Conservation (phyloP, 192 early-diverging fungal species). For the Coemansia sp. region DNA sequence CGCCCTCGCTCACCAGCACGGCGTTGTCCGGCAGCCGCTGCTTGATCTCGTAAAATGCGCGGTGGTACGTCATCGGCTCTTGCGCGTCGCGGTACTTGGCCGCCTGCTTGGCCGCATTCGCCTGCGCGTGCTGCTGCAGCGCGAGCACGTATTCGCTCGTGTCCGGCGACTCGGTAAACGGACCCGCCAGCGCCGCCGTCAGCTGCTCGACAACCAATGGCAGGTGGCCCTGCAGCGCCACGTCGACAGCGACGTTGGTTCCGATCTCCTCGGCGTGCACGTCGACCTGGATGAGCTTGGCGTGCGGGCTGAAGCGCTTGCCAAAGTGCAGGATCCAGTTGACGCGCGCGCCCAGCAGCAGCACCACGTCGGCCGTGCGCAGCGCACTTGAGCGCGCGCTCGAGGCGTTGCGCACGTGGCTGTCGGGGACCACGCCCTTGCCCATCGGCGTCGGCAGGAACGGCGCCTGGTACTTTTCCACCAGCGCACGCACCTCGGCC, state of each 20-base stretch:
- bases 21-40: slow-evolving; percentile 51
- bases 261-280: slow-evolving; percentile 64
- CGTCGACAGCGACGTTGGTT: slow-evolving; percentile 52
- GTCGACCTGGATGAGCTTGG: slow-evolving; percentile 73
- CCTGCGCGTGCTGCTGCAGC: slow-evolving; percentile 34
- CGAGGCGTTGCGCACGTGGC: slow-evolving; percentile 59
- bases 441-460: slow-evolving; percentile 74
- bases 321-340: slow-evolving; percentile 82
- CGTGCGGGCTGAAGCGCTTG: slow-evolving; percentile 48
- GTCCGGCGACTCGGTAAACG: slow-evolving; percentile 20
- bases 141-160: slow-evolving; percentile 15
- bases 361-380: slow-evolving; percentile 63
- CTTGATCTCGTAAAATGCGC: slow-evolving; percentile 69
- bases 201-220: slow-evolving; percentile 58
- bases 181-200: slow-evolving; percentile 10
- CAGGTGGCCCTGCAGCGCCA: slow-evolving; percentile 63
- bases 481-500: slow-evolving; percentile 53
- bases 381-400: slow-evolving; percentile 66
- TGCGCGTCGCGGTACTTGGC: slow-evolving; percentile 41
- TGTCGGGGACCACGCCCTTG: slow-evolving; percentile 68
- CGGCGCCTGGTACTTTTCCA: slow-evolving; percentile 59
- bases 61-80: slow-evolving; percentile 64
- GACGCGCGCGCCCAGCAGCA: slow-evolving; percentile 64
- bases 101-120: slow-evolving; percentile 49
- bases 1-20: slow-evolving; percentile 70